phyloP scores from a whole-genome alignment of 148 eudicot species.

The Spergularia bocconei region DNA sequence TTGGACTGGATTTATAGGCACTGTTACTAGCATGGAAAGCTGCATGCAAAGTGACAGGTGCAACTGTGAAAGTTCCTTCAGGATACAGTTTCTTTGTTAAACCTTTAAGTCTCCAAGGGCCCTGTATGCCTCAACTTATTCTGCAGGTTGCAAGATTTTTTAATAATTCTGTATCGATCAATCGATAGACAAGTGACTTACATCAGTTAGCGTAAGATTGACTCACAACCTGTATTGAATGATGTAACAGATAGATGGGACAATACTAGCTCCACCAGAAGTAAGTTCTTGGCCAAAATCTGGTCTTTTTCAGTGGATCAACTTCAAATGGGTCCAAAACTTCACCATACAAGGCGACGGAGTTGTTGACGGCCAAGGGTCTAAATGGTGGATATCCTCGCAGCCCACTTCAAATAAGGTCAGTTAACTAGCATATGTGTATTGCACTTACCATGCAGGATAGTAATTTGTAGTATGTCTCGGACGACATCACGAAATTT shows the following conservation, averaged over 20 bases:
- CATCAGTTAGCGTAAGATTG: too few relatives aligned
- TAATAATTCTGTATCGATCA: too few relatives aligned
- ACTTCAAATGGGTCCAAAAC: constrained; percentile 72
- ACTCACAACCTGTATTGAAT: neutral
- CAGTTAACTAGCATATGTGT: neutral
- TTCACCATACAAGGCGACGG: constrained; percentile 79
- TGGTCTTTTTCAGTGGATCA: constrained; percentile 73
- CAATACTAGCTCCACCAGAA: constrained; percentile 53
- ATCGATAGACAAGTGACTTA: too few relatives aligned
- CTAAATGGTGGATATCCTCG: constrained; percentile 64
- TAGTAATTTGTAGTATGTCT: too few relatives aligned
- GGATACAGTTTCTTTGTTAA: constrained; percentile 50
- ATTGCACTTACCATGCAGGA: neutral
- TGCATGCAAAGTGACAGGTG: constrained; percentile 58
- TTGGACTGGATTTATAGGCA: constrained; percentile 37
- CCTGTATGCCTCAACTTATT: constrained; percentile 67
- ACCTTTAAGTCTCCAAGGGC: constrained; percentile 74
- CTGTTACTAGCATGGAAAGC: constrained; percentile 71
- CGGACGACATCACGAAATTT: neutral
- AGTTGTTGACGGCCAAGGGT: constrained; percentile 69
- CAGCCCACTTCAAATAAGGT: constrained; percentile 32
- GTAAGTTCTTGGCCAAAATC: constrained; percentile 66
- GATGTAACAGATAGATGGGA: constrained; percentile 61
- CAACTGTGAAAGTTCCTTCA: constrained; percentile 50
- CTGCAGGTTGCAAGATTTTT: constrained; percentile 42